Evolutionary conservation across 2,329 filamentous ascomycete genomes (phyloP).

Genomic region (Fusarium mangiferae): DNA sequence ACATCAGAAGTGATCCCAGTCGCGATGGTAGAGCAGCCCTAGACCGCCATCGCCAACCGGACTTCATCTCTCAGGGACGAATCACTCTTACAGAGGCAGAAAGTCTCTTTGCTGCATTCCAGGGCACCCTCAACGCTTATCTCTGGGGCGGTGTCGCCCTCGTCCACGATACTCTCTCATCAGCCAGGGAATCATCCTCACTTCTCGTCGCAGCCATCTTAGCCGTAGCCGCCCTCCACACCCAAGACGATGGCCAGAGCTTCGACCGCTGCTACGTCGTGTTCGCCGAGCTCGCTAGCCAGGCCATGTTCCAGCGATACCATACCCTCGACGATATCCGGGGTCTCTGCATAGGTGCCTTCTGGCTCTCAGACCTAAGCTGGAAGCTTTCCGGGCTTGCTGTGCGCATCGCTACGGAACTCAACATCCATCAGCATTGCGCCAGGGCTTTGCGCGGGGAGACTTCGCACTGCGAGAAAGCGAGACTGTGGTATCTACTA

Average conservation of each 20-base stretch:
- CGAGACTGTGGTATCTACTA: accelerated
- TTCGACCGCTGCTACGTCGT: neutral
- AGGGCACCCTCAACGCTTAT: neutral
- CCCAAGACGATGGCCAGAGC: neutral
- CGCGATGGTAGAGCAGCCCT: neutral
- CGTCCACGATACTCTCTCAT: neutral
- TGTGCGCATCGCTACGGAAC: neutral
- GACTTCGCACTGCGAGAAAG: neutral
- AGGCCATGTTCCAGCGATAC: neutral
- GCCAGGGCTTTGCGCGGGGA: neutral
- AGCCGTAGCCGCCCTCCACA: neutral
- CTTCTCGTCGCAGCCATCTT: neutral
- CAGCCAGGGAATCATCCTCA: neutral
- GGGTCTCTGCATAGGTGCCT: neutral
- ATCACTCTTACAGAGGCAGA: neutral
- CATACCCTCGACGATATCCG: neutral
- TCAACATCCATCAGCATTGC: neutral
- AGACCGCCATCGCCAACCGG: neutral
- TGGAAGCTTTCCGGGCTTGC: neutral
- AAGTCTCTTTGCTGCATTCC: neutral
- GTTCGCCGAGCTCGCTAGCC: neutral
- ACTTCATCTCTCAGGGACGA: neutral
- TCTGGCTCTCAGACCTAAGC: neutral
- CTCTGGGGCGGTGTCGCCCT: neutral
- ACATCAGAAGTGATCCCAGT: neutral